Percentiles rank a stretch among this genome's conserved stretches.
phyloP scores from a whole-genome alignment of 176 grass and related monocot genomes.

The Zizania latifolia region DNA sequence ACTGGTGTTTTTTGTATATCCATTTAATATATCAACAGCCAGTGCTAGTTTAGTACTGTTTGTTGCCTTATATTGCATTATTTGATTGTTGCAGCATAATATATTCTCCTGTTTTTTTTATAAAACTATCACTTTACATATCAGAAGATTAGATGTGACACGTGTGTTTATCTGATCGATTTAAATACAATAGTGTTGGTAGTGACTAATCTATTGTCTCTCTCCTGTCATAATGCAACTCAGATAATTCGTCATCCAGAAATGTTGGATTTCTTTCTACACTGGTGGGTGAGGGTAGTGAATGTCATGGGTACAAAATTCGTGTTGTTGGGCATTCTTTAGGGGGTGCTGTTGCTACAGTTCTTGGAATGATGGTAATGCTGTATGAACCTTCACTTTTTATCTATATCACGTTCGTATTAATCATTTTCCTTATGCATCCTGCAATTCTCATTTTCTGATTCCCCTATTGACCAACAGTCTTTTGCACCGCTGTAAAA shows the following conservation, averaged over 20 bases:
- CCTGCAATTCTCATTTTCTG: neutral
- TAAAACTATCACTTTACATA: neutral
- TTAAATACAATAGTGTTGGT: neutral
- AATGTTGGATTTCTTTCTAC: conserved; percentile 57
- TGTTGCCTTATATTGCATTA: neutral
- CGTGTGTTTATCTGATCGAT: neutral
- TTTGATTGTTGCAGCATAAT: conserved; percentile 16
- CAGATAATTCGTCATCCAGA: conserved; percentile 61
- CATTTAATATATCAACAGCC: neutral
- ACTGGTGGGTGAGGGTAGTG: conserved; percentile 58
- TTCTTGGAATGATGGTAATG: conserved; percentile 91
- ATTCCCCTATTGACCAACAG: neutral
- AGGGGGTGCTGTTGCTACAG: conserved; percentile 80
- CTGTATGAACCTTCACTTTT: conserved; percentile 5
- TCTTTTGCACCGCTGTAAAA: neutral
- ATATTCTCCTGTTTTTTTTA: conserved; percentile 3
- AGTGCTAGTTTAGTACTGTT: conserved; percentile 3
- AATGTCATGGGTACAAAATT: conserved; percentile 85
- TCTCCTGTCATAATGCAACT: conserved; percentile 22
- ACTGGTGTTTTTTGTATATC: too few relatives aligned
- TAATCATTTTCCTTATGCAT: conserved; percentile 3
- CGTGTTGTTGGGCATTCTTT: conserved; percentile 87
- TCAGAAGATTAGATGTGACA: conserved; percentile 17
- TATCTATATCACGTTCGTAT: neutral
- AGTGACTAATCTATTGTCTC: conserved; percentile 11